A percentile compares a stretch with the other conserved stretches of the same genome.
Conservation (phyloP, 768 basidiomycete genomes). For the Tricholoma furcatifolium region DNA sequence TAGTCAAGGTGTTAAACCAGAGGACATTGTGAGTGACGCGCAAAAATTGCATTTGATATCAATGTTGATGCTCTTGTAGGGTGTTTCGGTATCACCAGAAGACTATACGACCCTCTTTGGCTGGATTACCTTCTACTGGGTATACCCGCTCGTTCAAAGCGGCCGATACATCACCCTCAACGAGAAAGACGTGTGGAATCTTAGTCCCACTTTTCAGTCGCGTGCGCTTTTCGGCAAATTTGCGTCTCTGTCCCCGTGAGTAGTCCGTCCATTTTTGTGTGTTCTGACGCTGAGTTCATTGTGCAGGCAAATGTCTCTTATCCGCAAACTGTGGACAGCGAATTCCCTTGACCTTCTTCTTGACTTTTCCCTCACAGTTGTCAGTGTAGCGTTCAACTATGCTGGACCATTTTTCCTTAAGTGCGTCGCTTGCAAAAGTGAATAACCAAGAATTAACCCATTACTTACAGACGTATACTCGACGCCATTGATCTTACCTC, state of each 20-base stretch:
- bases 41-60: background rate
- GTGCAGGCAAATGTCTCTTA: constrained; percentile 35
- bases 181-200: constrained; percentile 69
- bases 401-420: constrained; percentile 83
- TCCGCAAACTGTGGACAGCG: constrained; percentile 40
- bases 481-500: constrained; percentile 47
- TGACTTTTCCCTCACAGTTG: constrained; percentile 65
- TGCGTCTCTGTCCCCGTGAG: constrained; percentile 31
- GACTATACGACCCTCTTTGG: constrained; percentile 73
- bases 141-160: constrained; percentile 59
- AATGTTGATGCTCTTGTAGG: constrained; percentile 32
- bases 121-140: constrained; percentile 75
- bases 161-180: constrained; percentile 56
- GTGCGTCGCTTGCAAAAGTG: constrained; percentile 28
- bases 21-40: constrained; percentile 58
- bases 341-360: constrained; percentile 49
- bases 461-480: constrained; percentile 46
- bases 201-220: constrained; percentile 69
- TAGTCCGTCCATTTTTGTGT: background rate
- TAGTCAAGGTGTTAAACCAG: constrained; percentile 42
- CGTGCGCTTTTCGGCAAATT: constrained; percentile 62
- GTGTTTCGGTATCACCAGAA: constrained; percentile 60
- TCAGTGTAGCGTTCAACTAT: constrained; percentile 76
- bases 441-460: background rate
- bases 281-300: background rate